Evolutionary conservation across 257 asterid species (phyloP).

Genomic region (Salvia hispanica): DNA sequence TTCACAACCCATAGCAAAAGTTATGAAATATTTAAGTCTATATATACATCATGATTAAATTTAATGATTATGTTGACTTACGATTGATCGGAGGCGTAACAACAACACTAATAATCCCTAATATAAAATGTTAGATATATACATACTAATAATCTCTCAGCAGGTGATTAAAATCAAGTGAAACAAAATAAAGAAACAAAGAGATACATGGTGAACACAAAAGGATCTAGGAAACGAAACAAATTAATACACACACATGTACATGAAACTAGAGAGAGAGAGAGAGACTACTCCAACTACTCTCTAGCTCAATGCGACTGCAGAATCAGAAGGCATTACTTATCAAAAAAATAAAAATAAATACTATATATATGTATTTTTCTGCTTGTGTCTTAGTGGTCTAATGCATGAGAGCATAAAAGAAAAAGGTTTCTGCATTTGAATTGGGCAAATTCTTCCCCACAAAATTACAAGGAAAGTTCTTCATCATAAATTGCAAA

Average conservation of each 20-base stretch:
- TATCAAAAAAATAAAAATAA: no score
- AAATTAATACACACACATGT: constrained; percentile 27
- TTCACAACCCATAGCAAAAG: no score
- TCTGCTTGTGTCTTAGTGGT: constrained; percentile 10
- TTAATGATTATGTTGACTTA: background rate
- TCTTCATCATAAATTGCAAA: constrained; percentile 12
- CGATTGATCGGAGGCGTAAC: background rate
- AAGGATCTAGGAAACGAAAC: constrained; percentile 46
- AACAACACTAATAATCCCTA: constrained; percentile 20
- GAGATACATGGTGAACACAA: constrained; percentile 43
- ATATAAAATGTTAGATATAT: constrained; percentile 13
- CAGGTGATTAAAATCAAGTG: constrained; percentile 30
- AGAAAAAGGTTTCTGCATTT: background rate
- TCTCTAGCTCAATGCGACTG: constrained; percentile 9
- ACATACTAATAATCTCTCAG: constrained; percentile 27
- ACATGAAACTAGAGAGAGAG: constrained; percentile 1
- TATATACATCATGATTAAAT: background rate
- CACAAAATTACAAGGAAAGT: constrained; percentile 18
- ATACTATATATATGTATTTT: background rate
- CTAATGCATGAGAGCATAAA: background rate
- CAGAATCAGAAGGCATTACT: background rate
- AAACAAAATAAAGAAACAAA: constrained; percentile 47
- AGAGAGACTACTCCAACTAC: constrained; percentile 8
- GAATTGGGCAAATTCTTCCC: constrained; percentile 1
- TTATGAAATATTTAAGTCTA: no score